These are phyloP conservation scores for Cladosporium sp. DNA, from an alignment of 2,329 filamentous ascomycete genomes.

Conservation along the genomic window DNA sequence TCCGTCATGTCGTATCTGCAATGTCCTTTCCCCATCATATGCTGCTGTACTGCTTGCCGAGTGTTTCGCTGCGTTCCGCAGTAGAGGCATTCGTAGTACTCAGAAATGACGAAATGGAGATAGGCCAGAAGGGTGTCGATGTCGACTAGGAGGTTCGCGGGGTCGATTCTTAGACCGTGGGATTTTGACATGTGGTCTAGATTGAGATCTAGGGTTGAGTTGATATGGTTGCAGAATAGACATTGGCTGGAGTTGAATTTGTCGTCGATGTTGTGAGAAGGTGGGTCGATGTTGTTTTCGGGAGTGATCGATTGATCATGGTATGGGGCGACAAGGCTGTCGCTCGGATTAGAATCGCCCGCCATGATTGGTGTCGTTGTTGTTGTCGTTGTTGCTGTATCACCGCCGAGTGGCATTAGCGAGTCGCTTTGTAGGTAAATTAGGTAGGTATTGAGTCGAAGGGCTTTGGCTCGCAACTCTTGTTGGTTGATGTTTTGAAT, in stretches of 20 bases:
- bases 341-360: not conserved
- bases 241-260: slow-evolving; percentile 12
- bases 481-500: too few species aligned
- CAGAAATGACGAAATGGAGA: slow-evolving; percentile 45
- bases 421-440: too few species aligned
- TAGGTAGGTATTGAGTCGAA: too few species aligned
- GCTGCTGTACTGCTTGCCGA: slow-evolving; percentile 45
- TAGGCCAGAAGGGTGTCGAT: slow-evolving; percentile 45
- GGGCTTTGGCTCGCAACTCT: too few species aligned
- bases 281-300: not conserved
- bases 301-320: not conserved
- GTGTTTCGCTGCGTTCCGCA: slow-evolving; percentile 44
- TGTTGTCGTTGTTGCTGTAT: not conserved
- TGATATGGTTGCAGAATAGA: slow-evolving; percentile 37
- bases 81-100: slow-evolving; percentile 48
- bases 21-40: slow-evolving; percentile 48
- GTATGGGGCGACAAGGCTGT: not conserved
- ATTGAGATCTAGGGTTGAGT: slow-evolving; percentile 33
- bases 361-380: not conserved
- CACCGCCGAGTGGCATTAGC: not conserved
- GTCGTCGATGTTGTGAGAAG: not conserved
- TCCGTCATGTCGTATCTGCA: slow-evolving; percentile 29
- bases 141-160: slow-evolving; percentile 31
- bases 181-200: slow-evolving; percentile 46
- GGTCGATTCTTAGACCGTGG: slow-evolving; percentile 44